Evolutionary conservation across 2,329 filamentous ascomycete species (phyloP).

Genomic region (Zymoseptoria passerinii): DNA sequence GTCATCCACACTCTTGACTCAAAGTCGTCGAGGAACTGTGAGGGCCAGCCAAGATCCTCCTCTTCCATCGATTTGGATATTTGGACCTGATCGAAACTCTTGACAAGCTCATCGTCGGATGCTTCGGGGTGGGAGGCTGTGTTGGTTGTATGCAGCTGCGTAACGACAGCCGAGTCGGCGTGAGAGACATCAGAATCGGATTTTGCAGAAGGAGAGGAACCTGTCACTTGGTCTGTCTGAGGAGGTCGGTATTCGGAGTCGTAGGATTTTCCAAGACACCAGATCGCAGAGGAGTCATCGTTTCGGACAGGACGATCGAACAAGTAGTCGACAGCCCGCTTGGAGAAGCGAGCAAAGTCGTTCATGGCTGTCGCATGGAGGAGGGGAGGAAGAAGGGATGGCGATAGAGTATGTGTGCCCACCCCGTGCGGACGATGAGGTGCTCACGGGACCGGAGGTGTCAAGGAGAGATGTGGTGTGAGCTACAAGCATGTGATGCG

Average conservation of each 20-base stretch:
- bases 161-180: conserved; percentile 27
- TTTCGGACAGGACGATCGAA: conserved; percentile 87
- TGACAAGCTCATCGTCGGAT: conserved; percentile 19
- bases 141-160: conserved; percentile 7
- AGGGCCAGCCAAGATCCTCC: conserved; percentile 61
- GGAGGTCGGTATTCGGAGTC: conserved; percentile 27
- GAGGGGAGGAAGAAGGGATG: background rate
- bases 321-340: conserved; percentile 80
- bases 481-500: background rate
- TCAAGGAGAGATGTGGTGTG: background rate
- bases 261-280: conserved; percentile 64
- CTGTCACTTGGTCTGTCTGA: conserved; percentile 13
- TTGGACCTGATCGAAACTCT: conserved; percentile 23
- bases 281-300: conserved; percentile 66
- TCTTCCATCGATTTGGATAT: conserved; percentile 26
- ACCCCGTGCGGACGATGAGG: background rate
- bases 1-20: conserved; percentile 94
- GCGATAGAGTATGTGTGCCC: background rate
- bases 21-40: conserved; percentile 80
- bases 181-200: conserved; percentile 26
- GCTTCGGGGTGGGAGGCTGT: conserved; percentile 8
- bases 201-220: conserved; percentile 23
- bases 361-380: conserved; percentile 43
- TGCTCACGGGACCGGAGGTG: background rate
- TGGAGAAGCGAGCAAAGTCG: conserved; percentile 64